A percentile compares a stretch with the other conserved stretches of the same genome.
Conservation (phyloP, 2,329 filamentous ascomycete genomes). For the Teratosphaeria gauchensis region DNA sequence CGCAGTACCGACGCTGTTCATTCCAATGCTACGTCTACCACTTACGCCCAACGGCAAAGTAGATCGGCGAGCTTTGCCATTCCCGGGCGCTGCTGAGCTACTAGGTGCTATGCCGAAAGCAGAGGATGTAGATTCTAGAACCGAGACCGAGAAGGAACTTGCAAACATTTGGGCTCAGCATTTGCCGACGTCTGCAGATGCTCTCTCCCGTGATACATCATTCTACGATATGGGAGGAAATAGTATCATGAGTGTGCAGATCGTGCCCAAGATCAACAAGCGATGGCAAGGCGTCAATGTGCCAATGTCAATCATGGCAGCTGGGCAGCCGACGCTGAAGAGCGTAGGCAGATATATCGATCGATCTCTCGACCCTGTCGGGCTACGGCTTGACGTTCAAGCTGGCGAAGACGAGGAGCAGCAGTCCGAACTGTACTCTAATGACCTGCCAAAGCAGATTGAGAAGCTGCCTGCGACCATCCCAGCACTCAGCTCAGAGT, state of each 20-base stretch:
- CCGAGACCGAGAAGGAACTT: slow-evolving; percentile 54
- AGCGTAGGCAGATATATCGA: slow-evolving; percentile 47
- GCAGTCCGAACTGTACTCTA: slow-evolving; percentile 42
- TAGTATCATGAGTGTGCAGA: slow-evolving; percentile 69
- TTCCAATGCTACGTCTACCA: slow-evolving; percentile 62
- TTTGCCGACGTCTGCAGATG: slow-evolving; percentile 46
- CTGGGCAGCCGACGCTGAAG: slow-evolving; percentile 50
- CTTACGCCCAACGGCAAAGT: slow-evolving; percentile 83
- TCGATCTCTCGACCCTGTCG: slow-evolving; percentile 39
- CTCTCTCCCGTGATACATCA: slow-evolving; percentile 50
- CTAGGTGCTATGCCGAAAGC: slow-evolving; percentile 44
- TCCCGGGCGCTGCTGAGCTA: slow-evolving; percentile 64
- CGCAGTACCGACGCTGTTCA: slow-evolving; percentile 65
- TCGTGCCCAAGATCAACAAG: slow-evolving; percentile 61
- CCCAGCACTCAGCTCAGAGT: slow-evolving; percentile 8
- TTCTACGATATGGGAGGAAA: slow-evolving; percentile 80
- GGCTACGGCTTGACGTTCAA: slow-evolving; percentile 36
- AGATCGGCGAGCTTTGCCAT: slow-evolving; percentile 68
- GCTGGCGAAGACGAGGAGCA: slow-evolving; percentile 41
- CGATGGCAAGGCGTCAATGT: slow-evolving; percentile 56
- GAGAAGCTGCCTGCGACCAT: slow-evolving; percentile 38
- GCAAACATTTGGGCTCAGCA: slow-evolving; percentile 59
- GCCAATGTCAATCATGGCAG: slow-evolving; percentile 61
- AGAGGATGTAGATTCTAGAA: slow-evolving; percentile 37
- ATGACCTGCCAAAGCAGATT: slow-evolving; percentile 44